phyloP scores from a whole-genome alignment of 1,284 basidiomycete genomes.

The Tilletiaria anomala region DNA sequence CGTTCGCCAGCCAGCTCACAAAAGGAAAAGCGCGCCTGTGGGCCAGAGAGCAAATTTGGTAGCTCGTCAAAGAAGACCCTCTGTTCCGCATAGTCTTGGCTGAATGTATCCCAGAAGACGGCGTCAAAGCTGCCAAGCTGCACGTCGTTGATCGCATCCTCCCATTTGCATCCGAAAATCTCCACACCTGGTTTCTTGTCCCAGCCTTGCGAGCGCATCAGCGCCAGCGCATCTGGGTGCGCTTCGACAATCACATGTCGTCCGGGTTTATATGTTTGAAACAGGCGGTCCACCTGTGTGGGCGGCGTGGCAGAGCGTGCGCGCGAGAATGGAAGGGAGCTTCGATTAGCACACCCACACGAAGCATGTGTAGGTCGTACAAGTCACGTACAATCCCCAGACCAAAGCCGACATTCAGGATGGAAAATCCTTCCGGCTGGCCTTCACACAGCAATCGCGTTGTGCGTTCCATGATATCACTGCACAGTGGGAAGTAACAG shows the following conservation, averaged over 20 bases:
- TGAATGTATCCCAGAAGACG: constrained; percentile 89
- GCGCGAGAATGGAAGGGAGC: constrained; percentile 78
- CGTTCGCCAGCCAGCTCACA: constrained; percentile 42
- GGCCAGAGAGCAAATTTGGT: constrained; percentile 60
- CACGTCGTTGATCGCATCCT: constrained; percentile 58
- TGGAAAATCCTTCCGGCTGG: constrained; percentile 46
- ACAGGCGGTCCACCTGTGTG: constrained; percentile 68
- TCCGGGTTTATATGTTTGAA: constrained; percentile 56
- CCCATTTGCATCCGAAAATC: constrained; percentile 28
- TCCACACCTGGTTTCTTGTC: constrained; percentile 22
- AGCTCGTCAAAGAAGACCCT: constrained; percentile 68
- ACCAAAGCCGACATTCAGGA: constrained; percentile 87
- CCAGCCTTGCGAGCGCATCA: constrained; percentile 50
- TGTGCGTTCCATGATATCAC: constrained; percentile 31
- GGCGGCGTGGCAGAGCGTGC: too few species aligned
- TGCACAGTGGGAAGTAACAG: background rate
- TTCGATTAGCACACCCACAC: constrained; percentile 79
- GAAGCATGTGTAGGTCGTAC: constrained; percentile 58
- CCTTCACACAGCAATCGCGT: constrained; percentile 20
- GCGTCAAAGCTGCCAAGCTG: constrained; percentile 60
- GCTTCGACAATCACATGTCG: constrained; percentile 87
- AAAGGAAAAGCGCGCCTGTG: constrained; percentile 61
- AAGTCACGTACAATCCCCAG: constrained; percentile 79
- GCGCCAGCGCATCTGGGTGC: constrained; percentile 72
- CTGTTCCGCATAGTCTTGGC: constrained; percentile 68